Evolutionary conservation across 2,329 filamentous ascomycete genomes (phyloP), one percentile per base, ranked within the genome.

Genomic region (Ophiocordyceps camponoti-saundersi): DNA sequence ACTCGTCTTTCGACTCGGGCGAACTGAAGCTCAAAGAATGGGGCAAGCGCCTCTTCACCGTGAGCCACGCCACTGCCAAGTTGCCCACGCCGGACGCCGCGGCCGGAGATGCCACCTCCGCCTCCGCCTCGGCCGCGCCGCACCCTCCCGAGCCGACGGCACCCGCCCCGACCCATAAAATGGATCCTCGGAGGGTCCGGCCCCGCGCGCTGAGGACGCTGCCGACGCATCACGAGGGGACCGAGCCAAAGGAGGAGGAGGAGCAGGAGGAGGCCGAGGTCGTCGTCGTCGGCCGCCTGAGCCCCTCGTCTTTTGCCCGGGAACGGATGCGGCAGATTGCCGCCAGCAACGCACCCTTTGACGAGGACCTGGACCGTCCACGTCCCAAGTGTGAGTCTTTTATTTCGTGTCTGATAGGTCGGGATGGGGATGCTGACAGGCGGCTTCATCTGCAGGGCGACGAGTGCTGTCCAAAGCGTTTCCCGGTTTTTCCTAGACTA

Each of bases 301-400:
- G 65, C 49, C 66, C 66, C 3, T 69, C 66, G 5, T 67, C 65
- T 8, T 65, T 68, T 55, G 64, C 66, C 23, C 59, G 66, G 44
- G 61, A 66, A 50, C 60, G 65, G 18, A 69, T 69, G 63, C 61
- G 65, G 42, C 59, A 67, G 44, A 65, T 69, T 50, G 66, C 66
- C 11, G 61, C 61, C 45, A 65, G 60, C 30, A 65, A 65, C 44
- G 63, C 65, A 46, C 65, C 66, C 32, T 62, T 69, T 50, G 65
- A 67, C 26, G 66, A 67, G 21, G 66, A 69, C 42, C 64, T 64
- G 8, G 65, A 69, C 50, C 55, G 58, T 44, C 57, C 58, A 44
- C 59, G 58, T 49, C 62, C 65, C 32, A 58, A 59, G 49, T 69
- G 66, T 68, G 53, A 62, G 65, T 44, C 11, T n/a, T 18, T 6